Evolutionary conservation across 2,329 filamentous ascomycete species (phyloP).

Genomic region (Fusarium oligoseptatum): DNA sequence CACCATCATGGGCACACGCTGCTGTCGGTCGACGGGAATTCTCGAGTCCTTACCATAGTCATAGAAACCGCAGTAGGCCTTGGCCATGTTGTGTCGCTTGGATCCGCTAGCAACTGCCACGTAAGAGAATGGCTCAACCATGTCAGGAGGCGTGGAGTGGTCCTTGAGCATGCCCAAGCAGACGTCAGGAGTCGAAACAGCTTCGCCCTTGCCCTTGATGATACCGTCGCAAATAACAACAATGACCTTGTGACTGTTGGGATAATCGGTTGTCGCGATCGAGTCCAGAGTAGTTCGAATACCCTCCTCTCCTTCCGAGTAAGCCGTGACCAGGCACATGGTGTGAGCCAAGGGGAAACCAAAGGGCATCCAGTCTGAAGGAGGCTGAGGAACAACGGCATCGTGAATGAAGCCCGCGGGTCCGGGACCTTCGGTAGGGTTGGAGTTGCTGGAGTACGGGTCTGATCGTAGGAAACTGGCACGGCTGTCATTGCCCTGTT

Average conservation of each 20-base stretch:
- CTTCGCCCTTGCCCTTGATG: constrained; percentile 95
- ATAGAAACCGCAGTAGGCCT: constrained; percentile 98
- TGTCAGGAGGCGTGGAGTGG: constrained; percentile 80
- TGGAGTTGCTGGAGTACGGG: constrained; percentile 66
- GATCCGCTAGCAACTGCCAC: constrained; percentile 95
- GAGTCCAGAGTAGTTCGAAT: constrained; percentile 95
- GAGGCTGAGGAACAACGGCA: constrained; percentile 93
- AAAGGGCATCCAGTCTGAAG: constrained; percentile 96
- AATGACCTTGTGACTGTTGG: constrained; percentile 98
- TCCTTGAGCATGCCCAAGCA: constrained; percentile 96
- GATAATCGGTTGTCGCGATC: constrained; percentile 96
- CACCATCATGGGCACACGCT: constrained; percentile 97
- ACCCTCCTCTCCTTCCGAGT: constrained; percentile 94
- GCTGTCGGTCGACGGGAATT: constrained; percentile 88
- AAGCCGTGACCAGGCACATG: constrained; percentile 95
- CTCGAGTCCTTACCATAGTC: constrained; percentile 88
- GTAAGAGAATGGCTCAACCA: constrained; percentile 93
- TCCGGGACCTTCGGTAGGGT: constrained; percentile 76
- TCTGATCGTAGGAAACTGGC: constrained; percentile 75
- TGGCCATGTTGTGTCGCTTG: constrained; percentile 99
- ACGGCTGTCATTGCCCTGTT: constrained; percentile 71
- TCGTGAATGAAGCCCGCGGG: constrained; percentile 97
- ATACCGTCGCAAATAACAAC: constrained; percentile 97
- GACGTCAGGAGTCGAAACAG: constrained; percentile 88
- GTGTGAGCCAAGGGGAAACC: constrained; percentile 94